These are phyloP conservation scores for Excoecaria cochinchinensis DNA, from an alignment of 345 rosid genomes.

Conservation along the genomic window DNA sequence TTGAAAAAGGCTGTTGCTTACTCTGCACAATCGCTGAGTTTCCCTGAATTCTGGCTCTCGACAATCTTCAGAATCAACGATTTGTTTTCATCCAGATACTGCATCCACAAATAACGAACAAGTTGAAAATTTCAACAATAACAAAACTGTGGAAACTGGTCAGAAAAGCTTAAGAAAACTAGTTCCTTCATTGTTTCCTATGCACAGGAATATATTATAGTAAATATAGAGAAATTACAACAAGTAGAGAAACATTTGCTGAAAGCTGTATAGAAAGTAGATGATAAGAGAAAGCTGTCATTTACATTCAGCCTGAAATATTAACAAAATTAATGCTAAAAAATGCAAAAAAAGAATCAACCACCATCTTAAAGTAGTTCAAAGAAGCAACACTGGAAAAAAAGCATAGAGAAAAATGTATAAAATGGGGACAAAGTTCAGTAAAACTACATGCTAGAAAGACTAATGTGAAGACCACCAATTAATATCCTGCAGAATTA, in stretches of 20 bases:
- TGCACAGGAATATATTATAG: too few species aligned
- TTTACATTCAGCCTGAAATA: not conserved
- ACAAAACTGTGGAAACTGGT: not conserved
- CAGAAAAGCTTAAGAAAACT: not conserved
- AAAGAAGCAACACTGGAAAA: not conserved
- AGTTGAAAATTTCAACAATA: not conserved
- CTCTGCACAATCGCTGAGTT: conserved; percentile 95
- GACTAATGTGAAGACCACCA: not conserved
- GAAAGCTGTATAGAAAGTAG: not conserved
- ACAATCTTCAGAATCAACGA: conserved; percentile 99
- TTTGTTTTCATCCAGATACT: conserved; percentile 99
- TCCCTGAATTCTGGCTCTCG: conserved; percentile 97
- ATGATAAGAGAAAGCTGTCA: not conserved
- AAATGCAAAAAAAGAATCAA: not conserved
- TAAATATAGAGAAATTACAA: not conserved
- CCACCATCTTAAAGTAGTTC: not conserved
- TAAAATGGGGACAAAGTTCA: too few species aligned
- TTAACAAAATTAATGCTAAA: not conserved
- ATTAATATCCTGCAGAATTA: too few species aligned
- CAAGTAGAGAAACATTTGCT: not conserved
- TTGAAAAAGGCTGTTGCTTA: conserved; percentile 39
- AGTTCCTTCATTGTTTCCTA: not conserved
- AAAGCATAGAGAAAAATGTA: too few species aligned
- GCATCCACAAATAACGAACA: conserved; percentile 30
- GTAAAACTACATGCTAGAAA: too few species aligned